These are phyloP conservation scores for Penicillium sclerotiorum DNA, from an alignment of 2,329 filamentous ascomycete genomes.

Conservation along the genomic window DNA sequence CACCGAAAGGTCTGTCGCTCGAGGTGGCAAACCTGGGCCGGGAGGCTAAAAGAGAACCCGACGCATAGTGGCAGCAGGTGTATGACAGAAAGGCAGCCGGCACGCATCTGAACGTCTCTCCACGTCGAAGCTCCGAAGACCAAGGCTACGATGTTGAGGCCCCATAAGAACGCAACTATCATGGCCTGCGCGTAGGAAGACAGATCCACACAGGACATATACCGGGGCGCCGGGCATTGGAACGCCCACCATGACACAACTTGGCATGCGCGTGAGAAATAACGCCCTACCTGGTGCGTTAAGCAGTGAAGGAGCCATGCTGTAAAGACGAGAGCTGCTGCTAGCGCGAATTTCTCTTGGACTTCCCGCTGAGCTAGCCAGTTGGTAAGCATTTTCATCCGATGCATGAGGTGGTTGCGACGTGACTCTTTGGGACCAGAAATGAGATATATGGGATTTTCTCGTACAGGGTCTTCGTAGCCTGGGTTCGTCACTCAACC, in stretches of 20 bases:
- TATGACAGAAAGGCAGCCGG: background rate
- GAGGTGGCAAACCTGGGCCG: background rate
- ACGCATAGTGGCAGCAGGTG: background rate
- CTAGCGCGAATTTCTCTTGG: background rate
- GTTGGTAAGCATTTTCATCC: background rate
- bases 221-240: background rate
- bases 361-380: background rate
- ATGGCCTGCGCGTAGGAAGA: background rate
- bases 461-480: background rate
- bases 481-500: background rate
- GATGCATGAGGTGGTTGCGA: background rate
- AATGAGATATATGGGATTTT: background rate
- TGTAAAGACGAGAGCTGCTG: background rate
- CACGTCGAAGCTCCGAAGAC: background rate
- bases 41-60: background rate
- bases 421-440: background rate
- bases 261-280: background rate
- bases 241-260: background rate
- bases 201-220: background rate
- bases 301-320: background rate
- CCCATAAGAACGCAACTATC: background rate
- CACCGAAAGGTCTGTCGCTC: background rate
- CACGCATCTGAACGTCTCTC: slow-evolving; percentile 1
- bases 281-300: background rate
- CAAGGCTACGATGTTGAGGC: background rate